Evolutionary conservation across 1,284 basidiomycete species (phyloP), one percentile per base, ranked within the genome.

Genomic region (Trametes sp.): DNA sequence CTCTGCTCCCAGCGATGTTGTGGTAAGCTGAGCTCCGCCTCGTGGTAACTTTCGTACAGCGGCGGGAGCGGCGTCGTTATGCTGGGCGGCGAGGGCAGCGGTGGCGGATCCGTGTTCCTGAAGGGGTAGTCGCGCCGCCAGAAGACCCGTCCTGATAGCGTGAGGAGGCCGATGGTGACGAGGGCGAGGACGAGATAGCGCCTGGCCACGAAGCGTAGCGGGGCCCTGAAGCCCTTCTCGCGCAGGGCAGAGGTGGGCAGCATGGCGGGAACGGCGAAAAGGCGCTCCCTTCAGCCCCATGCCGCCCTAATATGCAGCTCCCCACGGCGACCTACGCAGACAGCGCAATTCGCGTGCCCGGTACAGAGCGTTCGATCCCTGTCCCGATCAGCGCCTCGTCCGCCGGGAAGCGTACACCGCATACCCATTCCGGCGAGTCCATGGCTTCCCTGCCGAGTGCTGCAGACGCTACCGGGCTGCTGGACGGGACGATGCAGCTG

Each of bases 1-100:
- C 14, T 52, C 23, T 54, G 33, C 6, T 53, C 31, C 64, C 61
- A 62, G 24, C 56, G 26, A 10, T 66, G 61, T 46, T 66, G 65
- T 5, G 65, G 55, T 6, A 66, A 57, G 10, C 24, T 11, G 14
- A 62, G 60, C 31, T 65, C 64, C 4, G 53, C 35, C 11, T 42
- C 38, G 36, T 62, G 49, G 44, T 45, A 62, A 9, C 45, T n/a
- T 11, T 57, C 54, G 29, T 65, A 65, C 21, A 65, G 60, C 14
- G 64, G 64, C 11, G 64, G 64, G 10, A 59, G 53, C 14, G 36
- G 21, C 2, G 33, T 41, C 13, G 52, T 6, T 4, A 59, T 16
- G 11, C 24, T 14, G 2, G 57, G 57, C 11, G 49, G 57, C 3
- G 57, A 19, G 9, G 58, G 58, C 2, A 54, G 7, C 23, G 45